These are phyloP conservation scores for Diaporthe helianthi DNA, from an alignment of 2,329 filamentous ascomycete genomes.

Conservation along the genomic window DNA sequence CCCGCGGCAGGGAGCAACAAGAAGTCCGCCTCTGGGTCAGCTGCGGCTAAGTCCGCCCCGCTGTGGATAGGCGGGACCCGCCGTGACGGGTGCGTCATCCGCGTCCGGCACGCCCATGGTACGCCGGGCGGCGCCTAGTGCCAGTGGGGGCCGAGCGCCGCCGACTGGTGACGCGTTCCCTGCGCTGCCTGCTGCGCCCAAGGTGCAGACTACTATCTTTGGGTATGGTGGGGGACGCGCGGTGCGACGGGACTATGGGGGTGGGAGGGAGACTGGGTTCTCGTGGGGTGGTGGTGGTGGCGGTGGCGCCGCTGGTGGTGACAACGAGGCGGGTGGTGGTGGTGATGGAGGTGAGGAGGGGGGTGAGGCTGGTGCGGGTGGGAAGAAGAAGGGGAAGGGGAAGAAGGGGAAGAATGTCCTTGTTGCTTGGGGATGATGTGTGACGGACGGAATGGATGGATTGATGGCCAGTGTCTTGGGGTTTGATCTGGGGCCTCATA, in stretches of 20 bases:
- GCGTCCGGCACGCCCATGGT: constrained; percentile 10
- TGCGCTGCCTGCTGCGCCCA: constrained; percentile 79
- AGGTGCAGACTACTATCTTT: constrained; percentile 67
- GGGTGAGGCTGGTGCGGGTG: constrained; percentile 38
- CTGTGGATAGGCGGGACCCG: constrained; percentile 38
- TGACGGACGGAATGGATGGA: too few relatives aligned
- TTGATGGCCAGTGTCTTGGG: too few relatives aligned
- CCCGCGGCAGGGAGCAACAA: constrained; percentile 34
- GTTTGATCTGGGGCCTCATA: too few relatives aligned
- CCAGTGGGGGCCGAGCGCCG: background rate
- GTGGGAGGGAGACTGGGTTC: constrained; percentile 56
- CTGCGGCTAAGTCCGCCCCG: constrained; percentile 4
- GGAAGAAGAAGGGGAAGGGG: constrained; percentile 63
- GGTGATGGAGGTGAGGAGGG: constrained; percentile 40
- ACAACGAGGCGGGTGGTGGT: background rate
- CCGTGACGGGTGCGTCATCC: background rate
- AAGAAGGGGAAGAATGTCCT: constrained; percentile 69
- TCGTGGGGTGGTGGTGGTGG: constrained; percentile 53
- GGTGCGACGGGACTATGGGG: constrained; percentile 61
- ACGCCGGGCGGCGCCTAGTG: constrained; percentile 23
- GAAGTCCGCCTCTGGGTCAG: background rate
- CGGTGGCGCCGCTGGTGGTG: constrained; percentile 36
- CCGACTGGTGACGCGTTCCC: constrained; percentile 73
- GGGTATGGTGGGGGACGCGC: constrained; percentile 61
- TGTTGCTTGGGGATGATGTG: constrained; percentile 69